These are phyloP conservation scores for Tetragonia tetragonoides DNA, from an alignment of 148 eudicot genomes.

Conservation along the genomic window DNA sequence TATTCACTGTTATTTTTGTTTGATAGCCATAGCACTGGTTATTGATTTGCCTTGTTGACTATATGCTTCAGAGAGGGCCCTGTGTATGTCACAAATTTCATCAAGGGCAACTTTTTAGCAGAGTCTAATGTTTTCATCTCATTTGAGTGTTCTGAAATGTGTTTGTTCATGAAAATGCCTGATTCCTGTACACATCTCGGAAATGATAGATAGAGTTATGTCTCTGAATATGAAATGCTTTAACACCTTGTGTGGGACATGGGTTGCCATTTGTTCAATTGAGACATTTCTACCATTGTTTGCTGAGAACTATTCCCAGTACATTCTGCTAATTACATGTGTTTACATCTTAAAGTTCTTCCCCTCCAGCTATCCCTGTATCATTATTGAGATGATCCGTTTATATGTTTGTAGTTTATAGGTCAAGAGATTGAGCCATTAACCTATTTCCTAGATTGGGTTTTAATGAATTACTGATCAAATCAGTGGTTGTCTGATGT, in stretches of 20 bases:
- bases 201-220: not conserved
- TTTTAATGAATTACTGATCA: too few species aligned
- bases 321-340: too few species aligned
- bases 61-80: not conserved
- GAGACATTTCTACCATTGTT: not conserved
- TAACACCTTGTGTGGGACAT: not conserved
- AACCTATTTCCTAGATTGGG: too few species aligned
- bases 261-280: not conserved
- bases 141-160: not conserved
- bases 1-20: constrained; percentile 19
- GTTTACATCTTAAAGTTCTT: too few species aligned
- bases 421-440: too few species aligned
- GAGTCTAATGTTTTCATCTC: constrained; percentile 1
- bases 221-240: too few species aligned
- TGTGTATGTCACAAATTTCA: not conserved
- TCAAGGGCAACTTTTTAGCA: not conserved
- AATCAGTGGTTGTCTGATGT: too few species aligned
- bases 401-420: too few species aligned
- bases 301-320: too few species aligned
- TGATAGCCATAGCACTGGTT: not conserved
- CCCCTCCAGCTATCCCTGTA: too few species aligned
- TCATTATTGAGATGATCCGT: too few species aligned
- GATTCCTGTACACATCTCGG: not conserved
- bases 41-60: not conserved
- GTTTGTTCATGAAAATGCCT: constrained; percentile 4